phyloP scores from a whole-genome alignment of 1,139 yeast species.

The Hansenula anomala region DNA sequence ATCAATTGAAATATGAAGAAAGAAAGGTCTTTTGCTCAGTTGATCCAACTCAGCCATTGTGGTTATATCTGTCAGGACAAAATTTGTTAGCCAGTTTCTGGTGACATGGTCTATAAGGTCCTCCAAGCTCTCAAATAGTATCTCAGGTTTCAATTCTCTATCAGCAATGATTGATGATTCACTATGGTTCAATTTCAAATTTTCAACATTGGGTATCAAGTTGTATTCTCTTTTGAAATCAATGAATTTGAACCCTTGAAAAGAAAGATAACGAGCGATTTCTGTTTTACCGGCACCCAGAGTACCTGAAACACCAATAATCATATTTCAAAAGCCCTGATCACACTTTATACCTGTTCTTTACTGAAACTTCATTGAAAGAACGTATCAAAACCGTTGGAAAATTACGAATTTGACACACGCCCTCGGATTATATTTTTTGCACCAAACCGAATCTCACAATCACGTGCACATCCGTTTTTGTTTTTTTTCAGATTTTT shows the following conservation, averaged over 20 bases:
- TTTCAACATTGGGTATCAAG: conserved; percentile 6
- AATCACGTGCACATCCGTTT: no score
- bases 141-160: conserved; percentile 20
- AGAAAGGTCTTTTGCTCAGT: conserved; percentile 75
- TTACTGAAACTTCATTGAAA: no score
- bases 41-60: conserved; percentile 39
- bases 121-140: conserved; percentile 32
- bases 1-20: conserved; percentile 74
- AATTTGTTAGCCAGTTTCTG: conserved; percentile 58
- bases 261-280: conserved; percentile 52
- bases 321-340: conserved; percentile 39
- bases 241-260: conserved; percentile 48
- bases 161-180: conserved; percentile 3
- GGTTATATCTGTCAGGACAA: conserved; percentile 52
- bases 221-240: conserved; percentile 14
- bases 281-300: conserved; percentile 66
- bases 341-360: no score
- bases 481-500: not conserved
- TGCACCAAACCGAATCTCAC: no score
- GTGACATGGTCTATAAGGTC: conserved; percentile 63
- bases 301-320: conserved; percentile 75
- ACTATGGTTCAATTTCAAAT: conserved; percentile 12
- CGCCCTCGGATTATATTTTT: not conserved
- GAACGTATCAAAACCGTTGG: no score
- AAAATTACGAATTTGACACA: not conserved